phyloP scores from a whole-genome alignment of 1,284 basidiomycete species.

The Boletus semigastroideus region DNA sequence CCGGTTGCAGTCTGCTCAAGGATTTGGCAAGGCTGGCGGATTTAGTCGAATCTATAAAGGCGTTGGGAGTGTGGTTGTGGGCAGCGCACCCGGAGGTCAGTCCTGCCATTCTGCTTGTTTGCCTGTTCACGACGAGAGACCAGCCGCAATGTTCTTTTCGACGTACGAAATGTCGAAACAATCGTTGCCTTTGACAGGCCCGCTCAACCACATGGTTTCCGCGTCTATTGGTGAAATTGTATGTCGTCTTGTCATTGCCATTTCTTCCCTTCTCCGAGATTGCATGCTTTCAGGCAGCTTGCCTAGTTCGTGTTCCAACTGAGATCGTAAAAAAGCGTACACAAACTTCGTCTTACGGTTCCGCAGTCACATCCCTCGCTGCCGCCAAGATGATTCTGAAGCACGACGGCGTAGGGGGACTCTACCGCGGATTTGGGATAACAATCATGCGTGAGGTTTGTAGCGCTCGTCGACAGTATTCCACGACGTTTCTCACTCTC shows the following conservation, averaged over 20 bases:
- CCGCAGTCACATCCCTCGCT: constrained; percentile 46
- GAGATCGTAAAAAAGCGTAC: constrained; percentile 90
- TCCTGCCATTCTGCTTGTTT: constrained; percentile 1
- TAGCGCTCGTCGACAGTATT: not conserved
- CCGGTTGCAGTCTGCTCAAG: constrained; percentile 85
- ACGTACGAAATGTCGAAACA: constrained; percentile 92
- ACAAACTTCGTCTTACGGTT: constrained; percentile 73
- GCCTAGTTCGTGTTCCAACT: constrained; percentile 90
- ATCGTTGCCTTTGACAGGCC: constrained; percentile 57
- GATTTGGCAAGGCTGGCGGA: constrained; percentile 85
- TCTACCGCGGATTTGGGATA: constrained; percentile 79
- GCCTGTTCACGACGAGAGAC: constrained; percentile 3
- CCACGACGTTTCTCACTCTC: constrained; percentile 4
- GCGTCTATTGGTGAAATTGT: constrained; percentile 86
- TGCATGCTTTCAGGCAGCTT: constrained; percentile 66
- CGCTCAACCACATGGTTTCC: constrained; percentile 78
- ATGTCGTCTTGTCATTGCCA: constrained; percentile 30
- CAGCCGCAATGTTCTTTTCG: constrained; percentile 94
- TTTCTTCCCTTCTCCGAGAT: constrained; percentile 14
- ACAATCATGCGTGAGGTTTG: constrained; percentile 77
- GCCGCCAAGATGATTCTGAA: constrained; percentile 50
- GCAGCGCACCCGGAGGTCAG: constrained; percentile 93
- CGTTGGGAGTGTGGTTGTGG: constrained; percentile 92
- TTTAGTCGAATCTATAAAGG: constrained; percentile 94
- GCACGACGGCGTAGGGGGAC: constrained; percentile 64